Base-by-base conservation (phyloP, 2,329 filamentous ascomycete genomes). In the Arthrobotrys entomopaga region DNA sequence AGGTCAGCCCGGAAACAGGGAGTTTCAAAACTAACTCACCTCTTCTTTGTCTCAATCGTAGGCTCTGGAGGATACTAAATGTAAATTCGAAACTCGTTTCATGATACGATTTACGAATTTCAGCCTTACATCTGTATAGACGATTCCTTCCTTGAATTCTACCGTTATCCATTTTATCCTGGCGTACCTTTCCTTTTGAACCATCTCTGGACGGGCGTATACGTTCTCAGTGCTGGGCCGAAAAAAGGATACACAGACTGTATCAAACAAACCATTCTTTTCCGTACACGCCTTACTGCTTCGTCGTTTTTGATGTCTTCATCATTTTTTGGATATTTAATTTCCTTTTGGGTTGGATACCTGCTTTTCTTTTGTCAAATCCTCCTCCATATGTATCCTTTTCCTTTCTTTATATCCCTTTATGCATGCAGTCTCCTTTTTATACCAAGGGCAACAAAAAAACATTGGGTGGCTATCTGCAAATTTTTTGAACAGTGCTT, bases 381-480 rank as follows among this genome's bases (percentile, higher is more conserved):
- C 63, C 58, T 53, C 38, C 50, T 54, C 69, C 63, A 66, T n/a
- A n/a, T 66, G 63, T 74, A 74, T 29, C 50, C 50, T 46, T 65
- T 59, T 19, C 53, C 13, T 64, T 54, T 66, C 53, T 58, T 59
- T 50, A 20, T 50, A 50, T 50, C n/a, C 16, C 42, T 66, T 50
- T 46, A 43, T 67, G 69, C 69, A 73, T 73, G 69, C 63, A 74
- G 63, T 74, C 63, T 74, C 70, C 70, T 65, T 74, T 67, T 74
- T 67, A 74, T 74, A 67, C 63, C 70, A 74, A 74, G 69, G 69
- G 69, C 69, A 74, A 65, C 69, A 74, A 74, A 73, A 72, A 65
- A 67, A 74, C 50, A 74, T 74, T 65, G 70, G 70, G 70, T 64
- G 70, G 70, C 54, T 66, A 67, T 74, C 52, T 74, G 70, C 63